Percentiles rank a stretch among this genome's conserved stretches.
These are phyloP conservation scores for Colletotrichum tofieldiae DNA, from an alignment of 2,329 filamentous ascomycete species.

Conservation along the genomic window DNA sequence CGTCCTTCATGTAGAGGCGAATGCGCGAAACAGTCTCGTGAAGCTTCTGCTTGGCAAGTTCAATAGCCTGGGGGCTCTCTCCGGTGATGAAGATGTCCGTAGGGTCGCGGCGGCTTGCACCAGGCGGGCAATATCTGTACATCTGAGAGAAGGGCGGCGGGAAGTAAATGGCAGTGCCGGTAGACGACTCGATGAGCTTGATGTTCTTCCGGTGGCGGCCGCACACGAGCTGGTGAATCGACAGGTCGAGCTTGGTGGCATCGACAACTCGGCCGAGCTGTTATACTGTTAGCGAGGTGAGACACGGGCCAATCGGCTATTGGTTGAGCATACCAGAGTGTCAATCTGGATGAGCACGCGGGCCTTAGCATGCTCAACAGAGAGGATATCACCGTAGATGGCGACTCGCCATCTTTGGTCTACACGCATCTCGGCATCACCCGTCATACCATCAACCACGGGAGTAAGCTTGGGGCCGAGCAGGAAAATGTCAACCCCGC, in stretches of 20 bases:
- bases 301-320: background rate
- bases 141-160: slow-evolving; percentile 93
- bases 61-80: slow-evolving; percentile 86
- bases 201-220: slow-evolving; percentile 97
- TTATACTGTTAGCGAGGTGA: slow-evolving; percentile 36
- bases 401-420: slow-evolving; percentile 93
- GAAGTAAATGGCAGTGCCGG: slow-evolving; percentile 98
- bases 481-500: slow-evolving; percentile 96
- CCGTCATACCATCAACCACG: slow-evolving; percentile 81
- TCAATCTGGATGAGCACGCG: slow-evolving; percentile 97
- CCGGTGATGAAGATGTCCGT: slow-evolving; percentile 97
- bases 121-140: slow-evolving; percentile 89
- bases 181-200: slow-evolving; percentile 95
- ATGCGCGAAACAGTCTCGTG: slow-evolving; percentile 87
- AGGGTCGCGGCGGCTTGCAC: slow-evolving; percentile 85
- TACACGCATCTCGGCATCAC: slow-evolving; percentile 85
- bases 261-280: slow-evolving; percentile 84
- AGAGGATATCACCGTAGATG: slow-evolving; percentile 96
- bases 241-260: slow-evolving; percentile 84
- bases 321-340: slow-evolving; percentile 75
- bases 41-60: slow-evolving; percentile 91
- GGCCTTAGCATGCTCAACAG: slow-evolving; percentile 96
- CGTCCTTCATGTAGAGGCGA: slow-evolving; percentile 92
- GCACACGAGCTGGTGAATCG: slow-evolving; percentile 92
- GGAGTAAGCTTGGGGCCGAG: slow-evolving; percentile 90